phyloP scores from a whole-genome alignment of 331 rosid genomes.

The Acacia concinna region DNA sequence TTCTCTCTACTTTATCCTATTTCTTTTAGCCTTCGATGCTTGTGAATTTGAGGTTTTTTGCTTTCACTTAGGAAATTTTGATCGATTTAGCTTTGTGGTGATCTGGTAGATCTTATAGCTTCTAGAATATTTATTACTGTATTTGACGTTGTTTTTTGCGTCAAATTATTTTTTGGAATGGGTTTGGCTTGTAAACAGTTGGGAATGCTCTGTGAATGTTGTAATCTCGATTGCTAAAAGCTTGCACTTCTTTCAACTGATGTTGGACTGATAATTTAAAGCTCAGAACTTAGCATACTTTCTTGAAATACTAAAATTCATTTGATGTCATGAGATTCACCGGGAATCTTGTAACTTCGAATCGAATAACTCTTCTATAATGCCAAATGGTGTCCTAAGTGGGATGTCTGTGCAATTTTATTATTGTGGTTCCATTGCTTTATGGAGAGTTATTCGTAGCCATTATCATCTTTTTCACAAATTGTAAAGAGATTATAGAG shows the following conservation, averaged over 20 bases:
- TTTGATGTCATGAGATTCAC: background rate
- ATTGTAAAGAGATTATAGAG: background rate
- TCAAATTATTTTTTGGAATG: background rate
- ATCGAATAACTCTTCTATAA: background rate
- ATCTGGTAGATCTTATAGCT: background rate
- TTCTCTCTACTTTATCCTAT: constrained; percentile 8
- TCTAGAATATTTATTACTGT: background rate
- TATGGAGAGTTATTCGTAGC: background rate
- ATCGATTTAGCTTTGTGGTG: constrained; percentile 1
- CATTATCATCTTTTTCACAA: background rate
- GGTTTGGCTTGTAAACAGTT: background rate
- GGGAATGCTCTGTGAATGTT: background rate
- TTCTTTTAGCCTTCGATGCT: constrained; percentile 2
- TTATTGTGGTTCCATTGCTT: background rate
- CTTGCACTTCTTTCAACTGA: background rate
- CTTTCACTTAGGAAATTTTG: background rate
- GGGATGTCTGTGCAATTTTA: background rate
- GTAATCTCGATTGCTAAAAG: background rate
- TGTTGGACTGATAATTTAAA: background rate
- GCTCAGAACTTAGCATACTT: background rate
- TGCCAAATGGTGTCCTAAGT: background rate
- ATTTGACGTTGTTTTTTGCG: no score
- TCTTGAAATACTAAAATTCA: background rate
- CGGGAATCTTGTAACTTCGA: background rate
- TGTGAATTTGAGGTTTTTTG: background rate